A percentile compares a stretch with the other conserved stretches of the same genome.
Evolutionary conservation across 2,329 filamentous ascomycete genomes (phyloP).

Genomic region (Grosmannia penicillata): DNA sequence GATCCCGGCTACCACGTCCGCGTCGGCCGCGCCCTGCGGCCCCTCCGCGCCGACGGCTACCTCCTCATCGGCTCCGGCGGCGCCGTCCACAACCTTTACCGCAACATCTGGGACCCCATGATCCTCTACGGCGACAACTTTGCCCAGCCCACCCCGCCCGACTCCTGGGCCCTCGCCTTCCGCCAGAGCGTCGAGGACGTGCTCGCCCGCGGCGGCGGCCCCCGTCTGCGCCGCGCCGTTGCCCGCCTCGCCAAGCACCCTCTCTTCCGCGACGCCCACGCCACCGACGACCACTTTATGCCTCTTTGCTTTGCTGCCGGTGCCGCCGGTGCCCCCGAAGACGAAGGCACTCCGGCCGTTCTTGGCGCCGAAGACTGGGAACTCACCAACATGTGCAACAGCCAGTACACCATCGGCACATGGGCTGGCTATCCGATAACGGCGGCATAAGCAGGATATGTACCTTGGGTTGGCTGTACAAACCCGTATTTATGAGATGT

Average conservation of each 20-base stretch:
- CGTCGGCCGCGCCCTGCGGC: slow-evolving; percentile 40
- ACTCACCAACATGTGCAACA: slow-evolving; percentile 49
- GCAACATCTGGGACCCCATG: slow-evolving; percentile 53
- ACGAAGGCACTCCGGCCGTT: slow-evolving; percentile 23
- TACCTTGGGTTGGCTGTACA: no score
- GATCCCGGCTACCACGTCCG: slow-evolving; percentile 30
- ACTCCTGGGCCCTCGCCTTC: slow-evolving; percentile 47
- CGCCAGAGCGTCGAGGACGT: slow-evolving; percentile 49
- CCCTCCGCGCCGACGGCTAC: slow-evolving; percentile 32
- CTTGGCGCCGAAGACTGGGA: slow-evolving; percentile 51
- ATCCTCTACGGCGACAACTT: slow-evolving; percentile 48
- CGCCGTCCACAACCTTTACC: slow-evolving; percentile 56
- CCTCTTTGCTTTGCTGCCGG: slow-evolving; percentile 48
- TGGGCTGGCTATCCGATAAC: slow-evolving; percentile 11
- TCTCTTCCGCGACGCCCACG: slow-evolving; percentile 49
- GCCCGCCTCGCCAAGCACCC: slow-evolving; percentile 56
- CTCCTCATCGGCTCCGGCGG: slow-evolving; percentile 46
- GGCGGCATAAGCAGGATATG: no score
- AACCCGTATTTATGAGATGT: no score
- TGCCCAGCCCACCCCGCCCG: slow-evolving; percentile 42
- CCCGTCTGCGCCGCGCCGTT: slow-evolving; percentile 35
- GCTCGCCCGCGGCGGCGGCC: slow-evolving; percentile 29
- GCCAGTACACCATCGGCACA: slow-evolving; percentile 38
- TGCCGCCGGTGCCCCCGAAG: slow-evolving; percentile 30
- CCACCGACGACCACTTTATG: slow-evolving; percentile 59